These are phyloP conservation scores for Lentithecium fluviatile DNA, from an alignment of 495 filamentous ascomycete genomes.

Conservation along the genomic window DNA sequence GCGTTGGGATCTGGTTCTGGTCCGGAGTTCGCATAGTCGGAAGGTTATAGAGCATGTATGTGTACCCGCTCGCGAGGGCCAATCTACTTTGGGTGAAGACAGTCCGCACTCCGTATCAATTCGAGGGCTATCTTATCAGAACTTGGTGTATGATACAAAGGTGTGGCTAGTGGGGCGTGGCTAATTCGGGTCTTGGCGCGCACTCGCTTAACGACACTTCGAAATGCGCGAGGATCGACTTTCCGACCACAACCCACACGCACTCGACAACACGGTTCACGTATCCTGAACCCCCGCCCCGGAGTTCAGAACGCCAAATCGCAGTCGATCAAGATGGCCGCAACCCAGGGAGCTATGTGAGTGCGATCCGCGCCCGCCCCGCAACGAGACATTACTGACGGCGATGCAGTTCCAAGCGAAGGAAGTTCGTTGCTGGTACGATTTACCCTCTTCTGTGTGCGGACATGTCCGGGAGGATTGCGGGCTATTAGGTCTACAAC, in stretches of 20 bases:
- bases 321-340: constrained; percentile 56
- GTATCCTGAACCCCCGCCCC: constrained; percentile 18
- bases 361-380: constrained; percentile 31
- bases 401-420: constrained; percentile 78
- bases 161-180: constrained; percentile 3
- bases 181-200: constrained; percentile 5
- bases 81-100: too few species aligned
- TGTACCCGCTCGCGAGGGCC: neutral
- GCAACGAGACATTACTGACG: constrained; percentile 22
- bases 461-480: neutral
- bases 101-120: too few species aligned
- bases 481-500: too few species aligned
- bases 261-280: constrained; percentile 8
- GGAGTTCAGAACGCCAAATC: constrained; percentile 26
- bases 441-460: constrained; percentile 5
- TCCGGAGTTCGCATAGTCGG: too few species aligned
- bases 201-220: constrained; percentile 13
- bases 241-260: too few species aligned
- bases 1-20: neutral
- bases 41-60: neutral
- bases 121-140: too few species aligned
- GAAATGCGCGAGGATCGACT: neutral
- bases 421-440: constrained; percentile 91
- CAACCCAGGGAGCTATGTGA: constrained; percentile 68
- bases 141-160: neutral